Base-by-base conservation (phyloP, 164 flowering plant genomes). In the Berberis vulgaris region DNA sequence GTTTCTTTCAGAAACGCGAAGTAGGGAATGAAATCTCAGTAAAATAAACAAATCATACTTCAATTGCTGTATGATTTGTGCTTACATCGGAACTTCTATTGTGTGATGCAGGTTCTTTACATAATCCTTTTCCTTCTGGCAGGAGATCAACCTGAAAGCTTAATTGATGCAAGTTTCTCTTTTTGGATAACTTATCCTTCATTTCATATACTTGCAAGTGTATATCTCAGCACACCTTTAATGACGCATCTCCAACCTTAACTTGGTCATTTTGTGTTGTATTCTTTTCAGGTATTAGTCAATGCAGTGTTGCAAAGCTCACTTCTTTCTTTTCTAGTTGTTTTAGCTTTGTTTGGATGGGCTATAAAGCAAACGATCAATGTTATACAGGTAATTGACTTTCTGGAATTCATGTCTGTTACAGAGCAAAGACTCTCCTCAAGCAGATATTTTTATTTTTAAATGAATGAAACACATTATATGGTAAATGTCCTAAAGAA, bases 291-390 rank as follows among this genome's bases (percentile, higher is more conserved):
- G 89, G 89, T 81, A 59, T 11, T 84, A 46, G 47, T 67, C 52
- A 68, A 56, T 54, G 68, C 80, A 45, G 60, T 72, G 43, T 71
- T 49, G 59, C 68, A 73, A 49, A 70, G 66, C 66, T 67, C 56
- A 49, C 65, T 72, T 61, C 67, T 78, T 45, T 71, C 73, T 11
- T 2, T 72, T 66, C 68, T 78, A n/a, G 56, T 79, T 64, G 74
- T 46, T 61, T 59, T 83, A 5, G 70, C 79, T 66, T 65, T 85
- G 26, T 71, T 85, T 76, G 93, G 97, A 71, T 91, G 91, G 85
- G 79, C 80, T 68, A 81, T 84, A 77, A 88, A 91, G 78, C 97
- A 91, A 77, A 42, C 69, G 47, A 71, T 91, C 52, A 91, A 91
- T 70, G 74, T 88, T 13, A 91, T 88, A 73, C 97, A 91, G 93